Percentiles rank a stretch among this genome's conserved stretches.
Evolutionary conservation across 441 rosid genomes (phyloP).

Genomic region (Croton laevigatus): DNA sequence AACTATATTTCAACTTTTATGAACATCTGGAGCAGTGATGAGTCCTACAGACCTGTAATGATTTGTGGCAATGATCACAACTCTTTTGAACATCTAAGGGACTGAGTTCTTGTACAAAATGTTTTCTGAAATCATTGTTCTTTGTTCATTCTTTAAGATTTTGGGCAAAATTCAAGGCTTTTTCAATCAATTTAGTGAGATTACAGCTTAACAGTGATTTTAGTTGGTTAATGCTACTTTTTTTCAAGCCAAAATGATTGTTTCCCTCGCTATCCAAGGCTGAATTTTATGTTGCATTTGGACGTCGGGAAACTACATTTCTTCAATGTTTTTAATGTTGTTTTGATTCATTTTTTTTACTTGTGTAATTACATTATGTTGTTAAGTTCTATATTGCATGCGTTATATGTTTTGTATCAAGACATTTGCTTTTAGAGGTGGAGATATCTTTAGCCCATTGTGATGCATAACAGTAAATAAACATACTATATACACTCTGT

Average conservation of each 20-base stretch:
- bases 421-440: no score
- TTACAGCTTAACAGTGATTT: not conserved
- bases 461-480: not conserved
- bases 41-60: constrained; percentile 90
- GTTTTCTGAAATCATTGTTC: not conserved
- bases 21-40: constrained; percentile 43
- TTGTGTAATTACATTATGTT: not conserved
- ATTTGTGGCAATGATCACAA: constrained; percentile 77
- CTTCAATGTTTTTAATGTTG: not conserved
- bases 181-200: not conserved
- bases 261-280: constrained; percentile 9
- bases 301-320: constrained; percentile 2
- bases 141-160: not conserved
- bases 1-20: constrained; percentile 11
- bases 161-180: not conserved
- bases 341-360: not conserved
- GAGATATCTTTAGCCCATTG: not conserved
- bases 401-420: no score
- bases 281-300: not conserved
- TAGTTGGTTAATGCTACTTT: not conserved
- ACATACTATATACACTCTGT: not conserved
- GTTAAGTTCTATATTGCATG: not conserved
- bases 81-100: constrained; percentile 81
- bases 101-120: constrained; percentile 45
- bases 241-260: not conserved